phyloP scores from a whole-genome alignment of 73 alveolate genomes.

The Halteria grandinella region DNA sequence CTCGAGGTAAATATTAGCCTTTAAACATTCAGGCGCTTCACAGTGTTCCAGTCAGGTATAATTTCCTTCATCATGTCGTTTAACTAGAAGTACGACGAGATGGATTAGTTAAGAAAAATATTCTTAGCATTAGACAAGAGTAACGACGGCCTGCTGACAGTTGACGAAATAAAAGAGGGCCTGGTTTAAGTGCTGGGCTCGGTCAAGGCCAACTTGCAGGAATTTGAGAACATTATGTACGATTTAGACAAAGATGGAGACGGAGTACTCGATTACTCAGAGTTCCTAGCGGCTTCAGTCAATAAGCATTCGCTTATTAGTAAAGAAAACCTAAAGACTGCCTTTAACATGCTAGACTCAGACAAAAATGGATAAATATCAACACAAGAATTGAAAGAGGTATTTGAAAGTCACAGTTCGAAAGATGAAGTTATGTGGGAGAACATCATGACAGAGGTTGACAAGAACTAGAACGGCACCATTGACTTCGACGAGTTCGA shows the following conservation, averaged over 20 bases:
- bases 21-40: not conserved
- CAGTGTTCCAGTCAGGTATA: slow-evolving; percentile 42
- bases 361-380: slow-evolving; percentile 82
- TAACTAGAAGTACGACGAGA: not conserved
- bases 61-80: slow-evolving; percentile 26
- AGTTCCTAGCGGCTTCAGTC: slow-evolving; percentile 75
- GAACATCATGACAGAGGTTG: slow-evolving; percentile 63
- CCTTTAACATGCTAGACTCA: slow-evolving; percentile 77
- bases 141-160: slow-evolving; percentile 16
- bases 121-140: not conserved
- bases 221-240: slow-evolving; percentile 17
- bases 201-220: slow-evolving; percentile 8
- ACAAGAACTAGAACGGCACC: slow-evolving; percentile 61
- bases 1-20: slow-evolving; percentile 20
- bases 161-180: slow-evolving; percentile 22
- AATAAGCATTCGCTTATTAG: slow-evolving; percentile 72
- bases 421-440: slow-evolving; percentile 57
- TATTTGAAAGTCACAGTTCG: slow-evolving; percentile 59
- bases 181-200: not conserved
- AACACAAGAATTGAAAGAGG: slow-evolving; percentile 69
- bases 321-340: slow-evolving; percentile 67
- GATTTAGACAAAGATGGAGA: slow-evolving; percentile 59
- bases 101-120: slow-evolving; percentile 1
- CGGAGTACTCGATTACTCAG: slow-evolving; percentile 76
- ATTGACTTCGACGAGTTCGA: slow-evolving; percentile 66